These are phyloP conservation scores for Cryphonectria parasitica DNA, from an alignment of 2,329 filamentous ascomycete genomes.

Conservation along the genomic window DNA sequence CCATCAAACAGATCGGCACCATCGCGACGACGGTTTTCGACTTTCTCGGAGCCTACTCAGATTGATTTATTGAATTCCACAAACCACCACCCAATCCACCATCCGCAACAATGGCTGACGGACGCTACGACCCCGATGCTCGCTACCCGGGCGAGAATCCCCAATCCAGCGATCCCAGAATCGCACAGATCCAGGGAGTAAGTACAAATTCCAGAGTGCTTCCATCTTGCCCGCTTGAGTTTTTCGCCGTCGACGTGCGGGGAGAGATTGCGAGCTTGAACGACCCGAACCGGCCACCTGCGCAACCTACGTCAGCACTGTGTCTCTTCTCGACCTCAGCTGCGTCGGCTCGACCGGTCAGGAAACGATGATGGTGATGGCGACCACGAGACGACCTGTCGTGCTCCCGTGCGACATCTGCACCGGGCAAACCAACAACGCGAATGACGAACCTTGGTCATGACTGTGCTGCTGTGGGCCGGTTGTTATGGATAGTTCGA, in stretches of 20 bases:
- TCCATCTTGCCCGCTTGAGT: not conserved
- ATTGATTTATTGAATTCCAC: slow-evolving; percentile 7
- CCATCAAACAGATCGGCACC: not conserved
- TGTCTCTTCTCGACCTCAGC: not conserved
- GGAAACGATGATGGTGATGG: not conserved
- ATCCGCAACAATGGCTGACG: slow-evolving; percentile 19
- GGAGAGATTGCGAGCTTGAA: not conserved
- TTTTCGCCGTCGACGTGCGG: not conserved
- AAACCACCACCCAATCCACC: not conserved
- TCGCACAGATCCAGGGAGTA: slow-evolving; percentile 23
- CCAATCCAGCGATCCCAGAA: slow-evolving; percentile 23
- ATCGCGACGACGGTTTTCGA: not conserved
- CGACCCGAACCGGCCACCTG: not conserved
- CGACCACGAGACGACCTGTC: slow-evolving; percentile 4
- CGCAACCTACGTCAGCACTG: slow-evolving; percentile 10
- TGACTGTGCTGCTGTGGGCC: not conserved
- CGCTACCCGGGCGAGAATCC: slow-evolving; percentile 15
- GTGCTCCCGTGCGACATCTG: not conserved
- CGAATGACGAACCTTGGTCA: not conserved
- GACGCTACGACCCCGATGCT: slow-evolving; percentile 22
- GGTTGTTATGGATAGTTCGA: not conserved
- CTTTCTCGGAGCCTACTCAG: not conserved
- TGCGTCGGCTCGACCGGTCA: slow-evolving; percentile 1
- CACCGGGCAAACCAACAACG: not conserved
- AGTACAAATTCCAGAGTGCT: slow-evolving; percentile 2